Evolutionary conservation across 305 asterid species (phyloP).

Genomic region (Ruellia speciosa): DNA sequence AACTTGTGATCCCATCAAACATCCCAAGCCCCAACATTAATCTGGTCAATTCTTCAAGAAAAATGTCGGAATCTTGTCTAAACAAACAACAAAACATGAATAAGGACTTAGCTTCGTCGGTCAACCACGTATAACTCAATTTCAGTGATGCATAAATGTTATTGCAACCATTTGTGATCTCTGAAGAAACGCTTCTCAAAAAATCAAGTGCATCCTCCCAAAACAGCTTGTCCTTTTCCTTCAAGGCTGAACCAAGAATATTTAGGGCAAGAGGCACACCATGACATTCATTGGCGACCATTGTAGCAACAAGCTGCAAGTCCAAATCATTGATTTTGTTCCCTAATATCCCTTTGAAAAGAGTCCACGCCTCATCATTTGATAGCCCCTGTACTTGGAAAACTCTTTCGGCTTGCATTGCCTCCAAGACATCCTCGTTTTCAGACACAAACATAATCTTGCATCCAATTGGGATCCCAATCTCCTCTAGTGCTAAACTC

Average conservation of each 20-base stretch:
- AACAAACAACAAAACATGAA: constrained; percentile 15
- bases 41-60: constrained; percentile 14
- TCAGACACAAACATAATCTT: constrained; percentile 17
- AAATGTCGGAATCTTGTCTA: constrained; percentile 12
- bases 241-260: constrained; percentile 5
- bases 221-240: neutral
- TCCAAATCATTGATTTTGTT: neutral
- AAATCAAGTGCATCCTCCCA: neutral
- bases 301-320: neutral
- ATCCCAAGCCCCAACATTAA: constrained; percentile 5
- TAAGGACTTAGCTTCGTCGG: constrained; percentile 5
- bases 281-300: constrained; percentile 7
- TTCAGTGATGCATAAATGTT: neutral
- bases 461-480: constrained; percentile 22
- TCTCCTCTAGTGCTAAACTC: neutral
- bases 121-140: too few species aligned
- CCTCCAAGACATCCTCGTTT: neutral
- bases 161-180: neutral
- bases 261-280: constrained; percentile 18
- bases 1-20: neutral
- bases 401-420: constrained; percentile 3
- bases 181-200: neutral
- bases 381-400: neutral
- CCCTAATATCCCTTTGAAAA: constrained; percentile 11
- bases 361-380: constrained; percentile 13